Evolutionary conservation across 2,329 filamentous ascomycete genomes (phyloP), one percentile per base, ranked within the genome.

Genomic region (Endoconidiophora laricicola): DNA sequence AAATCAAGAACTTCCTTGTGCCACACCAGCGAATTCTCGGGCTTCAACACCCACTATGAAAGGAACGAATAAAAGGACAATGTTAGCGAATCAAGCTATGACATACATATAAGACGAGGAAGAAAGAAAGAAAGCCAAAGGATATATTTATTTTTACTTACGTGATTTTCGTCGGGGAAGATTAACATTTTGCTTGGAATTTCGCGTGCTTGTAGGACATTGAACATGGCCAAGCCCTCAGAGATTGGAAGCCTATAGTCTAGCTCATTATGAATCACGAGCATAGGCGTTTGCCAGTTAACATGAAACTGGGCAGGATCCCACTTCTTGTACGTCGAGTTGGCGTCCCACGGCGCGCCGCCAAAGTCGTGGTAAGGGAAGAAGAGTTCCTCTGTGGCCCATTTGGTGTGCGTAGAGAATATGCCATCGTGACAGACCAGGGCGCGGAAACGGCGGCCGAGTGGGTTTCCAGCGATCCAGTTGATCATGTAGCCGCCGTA

Each of bases 1-100:
- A 84, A 95, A 50, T 77, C 77, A 26, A 95, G 61, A 14, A 96
- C 87, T 52, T 86, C 83, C 50, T 75, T 75, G 60, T 96, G 87
- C 91, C 91, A 96, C 18, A 93, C 73, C 16, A 95, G 67, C 3
- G 80, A 83, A 63, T 96, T 96, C 65, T 95, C 90, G 0, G 83
- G 85, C 62, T 94, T 94, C 49, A 94, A 61, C 3, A 95, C 87
- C 86, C 86, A 81, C 75, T 79, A 46, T 40, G 7, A 14, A 29
- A 26, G 16, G n/a, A 29, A 26, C 33, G 24, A 40, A 36, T 4
- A 43, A 7, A 23, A 3, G 36, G 10, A 16, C 18, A 14, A 37
- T n/a, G 40, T 37, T 40, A 45, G n/a, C 12, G 33, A 46, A 5
- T 33, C 4, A 33, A 33, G 12, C 26, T 10, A 33, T 10, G 26